Conservation (phyloP, 305 asterid species). For the Fraxinus latifolia region DNA sequence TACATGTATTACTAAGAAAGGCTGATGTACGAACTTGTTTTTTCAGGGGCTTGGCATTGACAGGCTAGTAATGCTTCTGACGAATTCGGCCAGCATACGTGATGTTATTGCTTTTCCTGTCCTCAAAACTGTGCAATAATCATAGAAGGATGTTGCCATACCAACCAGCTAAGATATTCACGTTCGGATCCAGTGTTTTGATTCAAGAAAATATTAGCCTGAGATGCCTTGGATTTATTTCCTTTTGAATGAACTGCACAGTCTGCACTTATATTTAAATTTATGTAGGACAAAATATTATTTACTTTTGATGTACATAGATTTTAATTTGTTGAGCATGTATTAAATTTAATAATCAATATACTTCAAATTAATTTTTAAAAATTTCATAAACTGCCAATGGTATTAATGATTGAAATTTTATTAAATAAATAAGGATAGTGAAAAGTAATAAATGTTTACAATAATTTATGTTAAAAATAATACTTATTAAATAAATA, state of each 20-base stretch:
- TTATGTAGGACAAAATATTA: neutral
- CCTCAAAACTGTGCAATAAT: constrained; percentile 60
- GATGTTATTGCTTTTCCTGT: constrained; percentile 87
- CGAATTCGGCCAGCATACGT: constrained; percentile 84
- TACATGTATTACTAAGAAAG: neutral
- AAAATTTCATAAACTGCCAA: neutral
- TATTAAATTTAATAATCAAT: neutral
- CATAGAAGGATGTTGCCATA: neutral
- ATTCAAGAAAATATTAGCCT: neutral
- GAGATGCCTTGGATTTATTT: neutral
- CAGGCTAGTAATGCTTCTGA: constrained; percentile 91
- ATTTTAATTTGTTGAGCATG: neutral
- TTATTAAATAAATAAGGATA: neutral
- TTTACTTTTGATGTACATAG: too few relatives aligned
- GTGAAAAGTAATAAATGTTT: too few relatives aligned
- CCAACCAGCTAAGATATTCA: neutral
- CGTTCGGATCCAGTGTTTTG: neutral
- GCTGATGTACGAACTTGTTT: neutral
- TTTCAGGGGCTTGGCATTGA: constrained; percentile 85
- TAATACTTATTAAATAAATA: too few relatives aligned
- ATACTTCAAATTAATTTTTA: neutral
- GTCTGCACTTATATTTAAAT: too few relatives aligned
- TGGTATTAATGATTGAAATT: neutral
- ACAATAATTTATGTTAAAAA: too few relatives aligned
- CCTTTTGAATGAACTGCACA: neutral